Base-by-base conservation (phyloP, 1,139 yeast species). In the Protomyces inouyei region DNA sequence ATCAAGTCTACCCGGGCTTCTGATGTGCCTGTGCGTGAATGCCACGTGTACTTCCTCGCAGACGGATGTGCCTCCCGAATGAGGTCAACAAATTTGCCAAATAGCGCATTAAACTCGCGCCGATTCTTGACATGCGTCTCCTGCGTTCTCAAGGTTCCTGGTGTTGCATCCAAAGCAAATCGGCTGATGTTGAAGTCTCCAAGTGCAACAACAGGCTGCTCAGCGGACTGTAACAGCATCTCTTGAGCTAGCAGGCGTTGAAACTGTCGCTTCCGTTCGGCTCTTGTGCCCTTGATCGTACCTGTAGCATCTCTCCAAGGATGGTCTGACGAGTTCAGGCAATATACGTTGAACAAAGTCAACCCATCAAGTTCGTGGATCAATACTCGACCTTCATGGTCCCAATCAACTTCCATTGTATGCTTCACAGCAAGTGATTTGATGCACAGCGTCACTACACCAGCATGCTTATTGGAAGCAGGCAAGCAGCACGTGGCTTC, bases 181-280 rank as follows among this genome's bases (percentile, higher is more conserved):
- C 63, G 63, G 45, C 57, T 52, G 14, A 59, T 59, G 57, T 59
- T 59, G 36, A 59, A 51, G 40, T 59, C 63, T 10, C 63, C 63
- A 12, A 59, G 45, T 9, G 21, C 48, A 10, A 43, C 25, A 43
- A n/a, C 10, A 1, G 48, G 48, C 48, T 43, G n/a, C 21, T 18
- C 21, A 9, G 14, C n/a, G 9, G 48, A n/a, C 10, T 52, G 40
- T 2, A 38, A 12, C 9, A 38, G 38, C 53, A 25, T 51, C 23
- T 46, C 45, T 3, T 52, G 21, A 2, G 63, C 63, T 1, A 59
- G 52, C 35, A 23, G 45, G 21, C 46, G 46, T 14, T 59, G 57
- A 23, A 59, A 59, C 14, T 3, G 16, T 8, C 63, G 28, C n/a
- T 59, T 59, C 18, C 63, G 40, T 18, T 59, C 57, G 21, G 63